Percentiles rank a stretch among this genome's conserved stretches.
phyloP scores from a whole-genome alignment of 2,329 filamentous ascomycete species.

The Aureobasidium lini region DNA sequence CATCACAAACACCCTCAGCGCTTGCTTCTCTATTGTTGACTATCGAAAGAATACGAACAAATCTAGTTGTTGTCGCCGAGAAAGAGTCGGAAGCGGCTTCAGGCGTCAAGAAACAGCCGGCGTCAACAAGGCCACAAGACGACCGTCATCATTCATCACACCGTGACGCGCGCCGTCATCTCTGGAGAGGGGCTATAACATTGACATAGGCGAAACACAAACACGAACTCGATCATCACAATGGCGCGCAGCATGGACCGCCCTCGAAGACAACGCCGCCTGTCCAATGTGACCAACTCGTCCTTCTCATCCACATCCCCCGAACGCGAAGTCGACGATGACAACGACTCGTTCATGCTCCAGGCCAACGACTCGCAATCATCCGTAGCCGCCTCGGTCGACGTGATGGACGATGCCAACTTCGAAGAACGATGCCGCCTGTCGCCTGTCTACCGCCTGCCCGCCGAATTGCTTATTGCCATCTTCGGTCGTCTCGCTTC shows the following conservation, averaged over 20 bases:
- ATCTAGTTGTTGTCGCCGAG: not conserved
- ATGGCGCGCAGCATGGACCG: constrained; percentile 11
- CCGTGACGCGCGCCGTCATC: not conserved
- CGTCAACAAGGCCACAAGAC: not conserved
- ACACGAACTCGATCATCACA: not conserved
- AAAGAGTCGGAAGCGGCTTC: not conserved
- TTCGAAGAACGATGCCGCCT: constrained; percentile 47
- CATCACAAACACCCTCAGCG: not conserved
- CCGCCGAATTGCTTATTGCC: constrained; percentile 88
- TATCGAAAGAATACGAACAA: not conserved
- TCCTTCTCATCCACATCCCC: constrained; percentile 68
- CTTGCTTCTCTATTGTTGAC: not conserved
- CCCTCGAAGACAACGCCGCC: constrained; percentile 15
- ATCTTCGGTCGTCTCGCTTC: constrained; percentile 81
- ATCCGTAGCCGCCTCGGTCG: constrained; percentile 68
- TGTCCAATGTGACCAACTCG: constrained; percentile 29
- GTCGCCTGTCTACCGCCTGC: constrained; percentile 76
- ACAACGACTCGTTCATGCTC: constrained; percentile 85
- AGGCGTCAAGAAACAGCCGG: not conserved
- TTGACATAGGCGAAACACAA: not conserved
- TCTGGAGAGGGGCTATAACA: not conserved
- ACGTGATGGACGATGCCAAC: constrained; percentile 60
- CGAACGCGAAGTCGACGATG: constrained; percentile 70
- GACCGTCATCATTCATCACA: constrained; percentile 5
- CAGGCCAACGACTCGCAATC: constrained; percentile 86